phyloP scores from a whole-genome alignment of 805 yeast genomes.

The Jamesozyma spencerorum region DNA sequence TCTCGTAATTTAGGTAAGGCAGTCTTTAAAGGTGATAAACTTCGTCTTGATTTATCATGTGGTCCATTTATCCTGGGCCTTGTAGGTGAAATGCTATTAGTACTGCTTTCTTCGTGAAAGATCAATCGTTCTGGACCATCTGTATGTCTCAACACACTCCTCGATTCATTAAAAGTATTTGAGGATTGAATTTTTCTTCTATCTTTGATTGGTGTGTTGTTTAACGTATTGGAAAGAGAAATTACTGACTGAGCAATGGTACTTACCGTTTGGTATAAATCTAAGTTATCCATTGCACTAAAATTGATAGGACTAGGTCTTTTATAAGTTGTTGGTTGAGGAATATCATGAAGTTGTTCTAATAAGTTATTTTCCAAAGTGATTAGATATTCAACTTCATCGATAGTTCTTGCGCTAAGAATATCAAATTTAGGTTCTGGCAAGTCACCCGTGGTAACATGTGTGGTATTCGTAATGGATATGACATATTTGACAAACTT shows the following conservation, averaged over 20 bases:
- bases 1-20: background rate
- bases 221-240: slow-evolving; percentile 26
- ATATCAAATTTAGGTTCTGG: slow-evolving; percentile 43
- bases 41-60: slow-evolving; percentile 4
- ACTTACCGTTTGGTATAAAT: slow-evolving; percentile 28
- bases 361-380: slow-evolving; percentile 37
- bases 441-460: slow-evolving; percentile 4
- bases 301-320: slow-evolving; percentile 6
- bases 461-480: slow-evolving; percentile 19
- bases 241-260: slow-evolving; percentile 29
- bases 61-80: slow-evolving; percentile 1
- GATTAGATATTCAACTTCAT: slow-evolving; percentile 52
- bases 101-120: slow-evolving; percentile 10
- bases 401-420: slow-evolving; percentile 60
- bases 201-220: slow-evolving; percentile 20
- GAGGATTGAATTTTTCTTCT: slow-evolving; percentile 23
- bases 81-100: background rate
- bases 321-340: background rate
- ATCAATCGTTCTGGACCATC: slow-evolving; percentile 21
- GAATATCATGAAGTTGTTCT: slow-evolving; percentile 3
- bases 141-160: background rate
- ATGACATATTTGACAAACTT: slow-evolving; percentile 31
- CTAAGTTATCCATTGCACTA: slow-evolving; percentile 29
- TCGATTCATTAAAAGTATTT: slow-evolving; percentile 10
- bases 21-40: background rate